A percentile compares a stretch with the other conserved stretches of the same genome.
Conservation (phyloP, 2,329 filamentous ascomycete genomes). For the Acrocalymma vagum region DNA sequence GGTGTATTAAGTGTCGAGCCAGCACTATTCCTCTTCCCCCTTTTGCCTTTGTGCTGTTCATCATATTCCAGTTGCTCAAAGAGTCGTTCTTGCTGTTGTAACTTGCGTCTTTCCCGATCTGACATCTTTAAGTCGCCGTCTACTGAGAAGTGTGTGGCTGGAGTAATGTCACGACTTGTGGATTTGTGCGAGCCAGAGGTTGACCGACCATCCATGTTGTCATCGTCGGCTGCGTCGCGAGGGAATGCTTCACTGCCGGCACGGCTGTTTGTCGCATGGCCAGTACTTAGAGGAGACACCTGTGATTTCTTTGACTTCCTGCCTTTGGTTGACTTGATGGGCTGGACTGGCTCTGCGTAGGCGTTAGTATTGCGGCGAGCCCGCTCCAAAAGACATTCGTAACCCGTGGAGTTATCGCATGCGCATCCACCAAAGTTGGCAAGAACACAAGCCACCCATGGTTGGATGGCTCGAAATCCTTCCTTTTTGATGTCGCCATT, state of each 20-base stretch:
- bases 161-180: slow-evolving; percentile 69
- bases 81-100: slow-evolving; percentile 69
- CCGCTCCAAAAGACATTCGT: slow-evolving; percentile 47
- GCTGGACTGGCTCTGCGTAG: slow-evolving; percentile 27
- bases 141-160: slow-evolving; percentile 60
- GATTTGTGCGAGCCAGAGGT: slow-evolving; percentile 65
- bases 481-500: slow-evolving; percentile 68
- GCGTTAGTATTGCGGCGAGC: slow-evolving; percentile 41
- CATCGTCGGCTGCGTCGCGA: slow-evolving; percentile 61
- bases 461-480: slow-evolving; percentile 67
- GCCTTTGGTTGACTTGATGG: slow-evolving; percentile 51
- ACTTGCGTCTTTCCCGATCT: slow-evolving; percentile 68
- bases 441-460: slow-evolving; percentile 74
- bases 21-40: slow-evolving; percentile 65
- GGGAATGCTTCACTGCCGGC: slow-evolving; percentile 66
- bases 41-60: slow-evolving; percentile 60
- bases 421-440: slow-evolving; percentile 84
- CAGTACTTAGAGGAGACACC: slow-evolving; percentile 63
- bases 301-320: slow-evolving; percentile 60
- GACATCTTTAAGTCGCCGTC: slow-evolving; percentile 63
- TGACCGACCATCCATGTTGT: slow-evolving; percentile 64
- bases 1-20: slow-evolving; percentile 63
- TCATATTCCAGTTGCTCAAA: slow-evolving; percentile 69
- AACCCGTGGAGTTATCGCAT: slow-evolving; percentile 61
- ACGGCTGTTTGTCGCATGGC: slow-evolving; percentile 63